Base-by-base conservation (phyloP, 352 stramenopile species). In the Pythium guiyangense region DNA sequence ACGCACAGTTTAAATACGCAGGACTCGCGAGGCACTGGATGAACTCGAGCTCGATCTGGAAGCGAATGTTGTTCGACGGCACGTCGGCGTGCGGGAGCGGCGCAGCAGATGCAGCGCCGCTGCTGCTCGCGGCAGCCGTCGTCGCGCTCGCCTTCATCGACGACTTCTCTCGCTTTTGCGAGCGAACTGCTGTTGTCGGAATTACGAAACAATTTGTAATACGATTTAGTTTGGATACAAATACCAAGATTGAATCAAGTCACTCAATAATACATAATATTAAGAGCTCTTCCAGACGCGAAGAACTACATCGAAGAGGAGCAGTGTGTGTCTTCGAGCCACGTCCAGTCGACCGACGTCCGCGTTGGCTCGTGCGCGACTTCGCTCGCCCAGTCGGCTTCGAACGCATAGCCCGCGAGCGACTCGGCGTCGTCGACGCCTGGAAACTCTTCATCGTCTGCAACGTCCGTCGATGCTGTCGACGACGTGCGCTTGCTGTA, bases 31-130 rank as follows among this genome's bases (percentile, higher is more conserved):
- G 72, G 49, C 84, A 96, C 71, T 97, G 90, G 45, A 97, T 86
- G 70, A 97, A 97, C 77, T 97, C 90, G 40, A 97, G 78, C 70
- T 97, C 90, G 54, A 96, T 90, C 69, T 94, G 85, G 73, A 97
- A 97, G 64, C 90, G 86, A 48, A 93, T 84, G 66, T 95, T 80
- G 59, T 97, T 94, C 29, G 89, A 86, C 49, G 84, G 86, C 52
- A 94, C 63, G 40, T 92, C 84, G 37, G 79, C 69, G 22, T 64
- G 63, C 49, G 62, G 48, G 15, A 56, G 35, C 44, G 57, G 40
- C 8, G 43, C 15, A 18, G 49, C 14, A 15, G 49, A 25, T 8
- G 29, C 34, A 1, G 29, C 14, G n/a, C 31, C n/a, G 29, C 27
- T n/a, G 48, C 27, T 34, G 18, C 27, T 34, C 12, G 10, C 46